Conservation (phyloP, 1,284 basidiomycete species). For the Microbotryum saponariae region DNA sequence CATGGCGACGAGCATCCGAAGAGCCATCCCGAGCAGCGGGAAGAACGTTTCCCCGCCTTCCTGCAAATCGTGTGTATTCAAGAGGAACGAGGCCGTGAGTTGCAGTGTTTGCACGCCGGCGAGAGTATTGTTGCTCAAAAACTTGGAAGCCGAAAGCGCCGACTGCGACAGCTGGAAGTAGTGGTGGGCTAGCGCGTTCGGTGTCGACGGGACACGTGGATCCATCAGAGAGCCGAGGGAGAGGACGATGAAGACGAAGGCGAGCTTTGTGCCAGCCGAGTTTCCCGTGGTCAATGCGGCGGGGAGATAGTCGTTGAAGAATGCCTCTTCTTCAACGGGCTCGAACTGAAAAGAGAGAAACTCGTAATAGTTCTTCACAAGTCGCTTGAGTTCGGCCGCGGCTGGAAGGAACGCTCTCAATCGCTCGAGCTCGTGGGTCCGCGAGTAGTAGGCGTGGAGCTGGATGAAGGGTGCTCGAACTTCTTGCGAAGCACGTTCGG, state of each 20-base stretch:
- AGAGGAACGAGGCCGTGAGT: constrained; percentile 33
- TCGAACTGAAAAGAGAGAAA: constrained; percentile 26
- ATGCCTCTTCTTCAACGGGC: constrained; percentile 12
- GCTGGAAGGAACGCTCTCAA: neutral
- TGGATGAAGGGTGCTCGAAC: constrained; percentile 8
- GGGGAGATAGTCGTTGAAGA: constrained; percentile 22
- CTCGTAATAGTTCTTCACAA: constrained; percentile 13
- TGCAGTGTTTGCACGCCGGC: constrained; percentile 35
- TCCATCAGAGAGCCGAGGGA: constrained; percentile 36
- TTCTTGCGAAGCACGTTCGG: neutral
- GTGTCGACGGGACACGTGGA: constrained; percentile 23
- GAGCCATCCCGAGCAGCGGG: constrained; percentile 33
- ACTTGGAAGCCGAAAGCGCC: constrained; percentile 26
- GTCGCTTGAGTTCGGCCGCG: constrained; percentile 12
- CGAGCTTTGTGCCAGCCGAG: constrained; percentile 28
- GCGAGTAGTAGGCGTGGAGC: neutral
- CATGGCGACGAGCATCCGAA: constrained; percentile 15
- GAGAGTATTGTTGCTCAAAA: constrained; percentile 30
- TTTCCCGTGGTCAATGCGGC: constrained; percentile 15
- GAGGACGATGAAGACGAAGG: constrained; percentile 35
- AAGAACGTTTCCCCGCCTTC: constrained; percentile 35
- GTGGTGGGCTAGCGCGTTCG: constrained; percentile 20
- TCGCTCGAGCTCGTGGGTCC: too few relatives aligned
- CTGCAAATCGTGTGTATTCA: constrained; percentile 35
- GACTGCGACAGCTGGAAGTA: constrained; percentile 29